A percentile compares a stretch with the other conserved stretches of the same genome.
Conservation (phyloP, 2,329 filamentous ascomycete species). For the Alternaria longipes region DNA sequence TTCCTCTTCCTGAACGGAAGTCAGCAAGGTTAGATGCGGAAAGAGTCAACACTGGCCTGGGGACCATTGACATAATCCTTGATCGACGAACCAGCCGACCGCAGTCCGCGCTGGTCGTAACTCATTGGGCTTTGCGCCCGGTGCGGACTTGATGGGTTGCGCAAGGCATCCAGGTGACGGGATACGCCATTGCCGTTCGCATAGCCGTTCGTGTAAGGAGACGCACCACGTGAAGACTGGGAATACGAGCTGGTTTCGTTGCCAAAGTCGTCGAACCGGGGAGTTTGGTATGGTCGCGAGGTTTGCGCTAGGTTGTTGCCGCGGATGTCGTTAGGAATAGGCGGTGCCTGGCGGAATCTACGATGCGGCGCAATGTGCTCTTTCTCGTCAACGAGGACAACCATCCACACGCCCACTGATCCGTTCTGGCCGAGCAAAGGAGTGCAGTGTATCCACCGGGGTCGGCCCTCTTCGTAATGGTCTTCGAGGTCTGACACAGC, state of each 20-base stretch:
- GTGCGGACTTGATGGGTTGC: constrained; percentile 19
- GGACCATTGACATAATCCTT: constrained; percentile 16
- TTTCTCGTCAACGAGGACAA: constrained; percentile 73
- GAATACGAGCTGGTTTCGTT: constrained; percentile 9
- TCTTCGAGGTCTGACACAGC: constrained; percentile 49
- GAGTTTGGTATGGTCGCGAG: constrained; percentile 1
- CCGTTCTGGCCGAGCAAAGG: constrained; percentile 73
- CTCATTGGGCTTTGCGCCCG: constrained; percentile 2
- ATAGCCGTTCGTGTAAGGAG: constrained; percentile 5
- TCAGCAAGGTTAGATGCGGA: constrained; percentile 20
- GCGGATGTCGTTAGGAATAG: constrained; percentile 40
- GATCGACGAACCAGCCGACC: constrained; percentile 21
- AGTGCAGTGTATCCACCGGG: constrained; percentile 80
- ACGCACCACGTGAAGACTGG: neutral
- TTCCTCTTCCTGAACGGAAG: constrained; percentile 1
- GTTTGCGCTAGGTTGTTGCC: constrained; percentile 11
- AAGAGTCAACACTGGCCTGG: constrained; percentile 25
- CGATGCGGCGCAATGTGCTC: constrained; percentile 31
- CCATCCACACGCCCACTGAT: constrained; percentile 79
- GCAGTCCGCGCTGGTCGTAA: constrained; percentile 21
- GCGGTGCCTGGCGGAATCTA: constrained; percentile 44
- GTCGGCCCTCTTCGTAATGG: constrained; percentile 65
- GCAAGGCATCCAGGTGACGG: constrained; percentile 20
- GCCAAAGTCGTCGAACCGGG: constrained; percentile 20
- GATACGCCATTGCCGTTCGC: constrained; percentile 6